A percentile compares a stretch with the other conserved stretches of the same genome.
Conservation (phyloP, 495 filamentous ascomycete species). For the Xylaria intraflava region DNA sequence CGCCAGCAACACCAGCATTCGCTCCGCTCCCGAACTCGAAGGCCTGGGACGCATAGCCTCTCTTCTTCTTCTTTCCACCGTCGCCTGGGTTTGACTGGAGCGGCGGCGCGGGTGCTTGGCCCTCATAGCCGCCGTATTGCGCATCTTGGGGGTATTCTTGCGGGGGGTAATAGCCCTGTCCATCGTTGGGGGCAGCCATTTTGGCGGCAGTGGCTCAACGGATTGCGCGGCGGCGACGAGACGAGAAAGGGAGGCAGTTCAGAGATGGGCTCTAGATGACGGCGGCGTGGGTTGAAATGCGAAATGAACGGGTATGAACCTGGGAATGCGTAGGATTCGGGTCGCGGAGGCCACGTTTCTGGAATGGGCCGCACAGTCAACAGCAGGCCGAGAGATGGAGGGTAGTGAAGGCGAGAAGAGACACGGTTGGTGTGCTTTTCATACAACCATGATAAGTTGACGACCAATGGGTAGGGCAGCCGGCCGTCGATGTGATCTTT, state of each 20-base stretch:
- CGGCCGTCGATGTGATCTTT: neutral
- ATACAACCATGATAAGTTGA: constrained; percentile 1
- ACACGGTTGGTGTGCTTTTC: neutral
- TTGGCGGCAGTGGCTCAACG: constrained; percentile 21
- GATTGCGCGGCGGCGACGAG: neutral
- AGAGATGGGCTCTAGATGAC: neutral
- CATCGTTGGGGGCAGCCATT: constrained; percentile 52
- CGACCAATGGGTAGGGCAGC: neutral
- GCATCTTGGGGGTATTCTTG: constrained; percentile 52
- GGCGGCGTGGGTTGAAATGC: neutral
- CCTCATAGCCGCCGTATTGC: constrained; percentile 32
- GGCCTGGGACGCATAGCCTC: constrained; percentile 86
- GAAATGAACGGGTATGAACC: neutral
- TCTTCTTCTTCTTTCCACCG: constrained; percentile 69
- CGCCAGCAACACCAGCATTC: constrained; percentile 59
- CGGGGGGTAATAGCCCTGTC: constrained; percentile 55
- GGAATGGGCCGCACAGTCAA: constrained; percentile 10
- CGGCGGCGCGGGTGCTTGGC: constrained; percentile 31
- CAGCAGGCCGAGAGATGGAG: neutral
- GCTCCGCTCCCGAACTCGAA: constrained; percentile 89
- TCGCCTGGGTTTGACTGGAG: constrained; percentile 34
- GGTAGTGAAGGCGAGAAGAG: neutral
- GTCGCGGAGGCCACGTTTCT: constrained; percentile 12
- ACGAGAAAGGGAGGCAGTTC: neutral
- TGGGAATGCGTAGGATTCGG: constrained; percentile 5